phyloP scores from a whole-genome alignment of 202 grass and related monocot genomes.

The Cymbopogon flexuosus region DNA sequence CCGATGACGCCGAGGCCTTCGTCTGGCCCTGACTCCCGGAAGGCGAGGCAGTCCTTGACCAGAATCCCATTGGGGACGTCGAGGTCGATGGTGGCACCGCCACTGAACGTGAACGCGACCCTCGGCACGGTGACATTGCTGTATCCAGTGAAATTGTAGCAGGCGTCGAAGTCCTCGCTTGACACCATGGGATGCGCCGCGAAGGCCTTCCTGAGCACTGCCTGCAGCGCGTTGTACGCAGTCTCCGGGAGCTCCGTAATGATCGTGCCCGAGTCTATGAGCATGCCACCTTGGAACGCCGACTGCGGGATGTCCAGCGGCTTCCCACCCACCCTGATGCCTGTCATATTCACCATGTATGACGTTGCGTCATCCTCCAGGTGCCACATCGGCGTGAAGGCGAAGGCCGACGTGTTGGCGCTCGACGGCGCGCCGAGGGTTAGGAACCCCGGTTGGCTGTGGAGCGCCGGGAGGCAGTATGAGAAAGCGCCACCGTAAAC shows the following conservation, averaged over 20 bases:
- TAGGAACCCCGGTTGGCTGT: constrained; percentile 13
- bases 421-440: neutral
- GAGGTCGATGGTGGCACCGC: constrained; percentile 18
- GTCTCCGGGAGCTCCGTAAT: constrained; percentile 26
- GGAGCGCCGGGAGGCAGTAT: too few species aligned
- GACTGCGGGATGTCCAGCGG: constrained; percentile 3
- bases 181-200: constrained; percentile 30
- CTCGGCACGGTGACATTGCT: constrained; percentile 25
- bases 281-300: constrained; percentile 22
- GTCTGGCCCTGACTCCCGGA: constrained; percentile 24
- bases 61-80: constrained; percentile 30
- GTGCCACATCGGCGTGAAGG: too few species aligned
- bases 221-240: constrained; percentile 38
- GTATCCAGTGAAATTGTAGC: constrained; percentile 52
- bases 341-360: too few species aligned
- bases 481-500: too few species aligned
- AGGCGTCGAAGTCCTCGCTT: constrained; percentile 37
- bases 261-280: constrained; percentile 54
- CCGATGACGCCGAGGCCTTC: neutral
- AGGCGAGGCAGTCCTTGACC: constrained; percentile 43
- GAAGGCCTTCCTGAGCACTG: constrained; percentile 40
- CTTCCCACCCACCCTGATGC: constrained; percentile 43
- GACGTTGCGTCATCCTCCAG: too few species aligned
- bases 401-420: too few species aligned
- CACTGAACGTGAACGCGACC: constrained; percentile 29